Base-by-base conservation (phyloP, 208 protist genomes). In the Wallacemonas collosoma region DNA sequence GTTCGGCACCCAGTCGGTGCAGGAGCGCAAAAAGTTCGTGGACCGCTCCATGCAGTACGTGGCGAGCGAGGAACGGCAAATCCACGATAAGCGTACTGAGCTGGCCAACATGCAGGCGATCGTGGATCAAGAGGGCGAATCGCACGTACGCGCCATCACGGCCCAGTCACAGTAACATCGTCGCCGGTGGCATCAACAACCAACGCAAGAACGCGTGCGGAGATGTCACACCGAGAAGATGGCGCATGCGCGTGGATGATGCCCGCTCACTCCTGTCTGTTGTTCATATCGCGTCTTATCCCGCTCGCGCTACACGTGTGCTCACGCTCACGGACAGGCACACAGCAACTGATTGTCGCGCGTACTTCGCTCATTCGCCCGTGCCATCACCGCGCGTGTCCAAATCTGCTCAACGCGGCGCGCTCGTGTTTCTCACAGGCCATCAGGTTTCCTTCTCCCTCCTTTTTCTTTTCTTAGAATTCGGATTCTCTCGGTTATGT, bases 1-100 rank as follows among this genome's bases (percentile, higher is more conserved):
- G 81, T 88, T 89, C 45, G 86, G 87, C 55, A 66, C 77, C 67
- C 73, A 83, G 68, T 88, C 86, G 14, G 84, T 93, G 53, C 81
- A 84, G 9, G 83, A 90, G 41, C 88, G 90, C 73, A 80, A 65
- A 45, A 77, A 76, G 45, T 95, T 93, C 65, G 86, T 92, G 3
- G 78, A 93, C 64, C 83, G 88, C 66, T 88, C 82, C 26, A 90
- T 89, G 79, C 78, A 80, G 57, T 94, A 94, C 66, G 85, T 94
- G 11, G 84, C 90, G 74, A 81, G 80, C 17, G 89, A 94, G 74
- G 91, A 96, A 74, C 79, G 83, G n/a, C 86, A 93, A 48, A 79
- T 92, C 57, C 72, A 77, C 53, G 53, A 77, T 40, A 91, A 93
- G 78, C 81, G 77, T 53, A 76, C 75, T 67, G 79, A 84, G 50